Conservation (phyloP, 805 yeast species). For the Clavispora asparagi region DNA sequence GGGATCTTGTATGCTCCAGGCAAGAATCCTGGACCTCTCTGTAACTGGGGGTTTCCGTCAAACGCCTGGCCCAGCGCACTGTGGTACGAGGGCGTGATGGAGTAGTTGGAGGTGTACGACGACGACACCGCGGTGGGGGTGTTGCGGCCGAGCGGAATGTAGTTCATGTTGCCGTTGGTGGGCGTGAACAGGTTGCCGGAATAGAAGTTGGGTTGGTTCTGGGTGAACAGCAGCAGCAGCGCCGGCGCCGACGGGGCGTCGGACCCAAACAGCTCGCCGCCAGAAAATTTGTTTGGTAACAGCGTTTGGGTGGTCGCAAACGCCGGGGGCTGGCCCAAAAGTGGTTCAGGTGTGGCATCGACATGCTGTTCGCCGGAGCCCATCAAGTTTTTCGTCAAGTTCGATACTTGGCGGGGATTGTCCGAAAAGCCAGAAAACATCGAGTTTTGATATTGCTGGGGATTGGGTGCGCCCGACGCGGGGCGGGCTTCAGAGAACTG, state of each 20-base stretch:
- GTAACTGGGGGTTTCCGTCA: not conserved
- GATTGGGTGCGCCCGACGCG: slow-evolving; percentile 5
- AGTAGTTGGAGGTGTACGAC: slow-evolving; percentile 38
- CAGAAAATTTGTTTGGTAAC: not conserved
- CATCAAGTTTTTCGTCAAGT: slow-evolving; percentile 30
- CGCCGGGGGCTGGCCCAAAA: slow-evolving; percentile 14
- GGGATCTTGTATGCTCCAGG: slow-evolving; percentile 16
- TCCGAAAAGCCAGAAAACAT: slow-evolving; percentile 9
- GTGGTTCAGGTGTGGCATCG: slow-evolving; percentile 2
- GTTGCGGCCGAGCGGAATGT: slow-evolving; percentile 40
- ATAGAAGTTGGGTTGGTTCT: slow-evolving; percentile 6
- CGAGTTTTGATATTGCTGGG: slow-evolving; percentile 2
- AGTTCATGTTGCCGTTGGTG: slow-evolving; percentile 17
- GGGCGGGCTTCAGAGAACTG: slow-evolving; percentile 8
- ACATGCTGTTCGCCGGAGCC: slow-evolving; percentile 9
- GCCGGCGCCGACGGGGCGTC: slow-evolving; percentile 2
- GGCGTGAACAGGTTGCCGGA: slow-evolving; percentile 9
- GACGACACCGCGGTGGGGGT: slow-evolving; percentile 40
- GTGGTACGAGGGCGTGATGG: slow-evolving; percentile 32
- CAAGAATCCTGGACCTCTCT: slow-evolving; percentile 3
- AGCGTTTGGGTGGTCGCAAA: slow-evolving; percentile 10
- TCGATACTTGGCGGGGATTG: slow-evolving; percentile 18
- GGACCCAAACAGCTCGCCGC: slow-evolving; percentile 7
- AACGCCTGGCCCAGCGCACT: slow-evolving; percentile 7
- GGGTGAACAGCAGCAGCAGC: slow-evolving; percentile 2